Conservation (phyloP, 2,329 filamentous ascomycete genomes). For the Parastagonospora avenae region DNA sequence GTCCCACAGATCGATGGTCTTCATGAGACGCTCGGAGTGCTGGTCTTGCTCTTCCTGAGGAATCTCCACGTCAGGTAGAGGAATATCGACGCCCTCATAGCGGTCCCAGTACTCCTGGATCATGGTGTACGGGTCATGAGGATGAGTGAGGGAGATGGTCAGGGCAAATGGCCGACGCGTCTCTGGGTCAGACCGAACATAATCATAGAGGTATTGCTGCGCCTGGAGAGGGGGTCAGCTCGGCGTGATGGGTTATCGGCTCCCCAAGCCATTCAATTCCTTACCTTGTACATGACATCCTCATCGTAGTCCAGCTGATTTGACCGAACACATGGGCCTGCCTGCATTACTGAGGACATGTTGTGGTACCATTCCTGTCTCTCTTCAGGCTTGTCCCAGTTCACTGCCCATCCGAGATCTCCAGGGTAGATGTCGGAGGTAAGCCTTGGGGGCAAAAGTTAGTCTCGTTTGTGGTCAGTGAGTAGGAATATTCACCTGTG, state of each 20-base stretch:
- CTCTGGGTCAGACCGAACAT: conserved; percentile 77
- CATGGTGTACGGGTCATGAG: conserved; percentile 94
- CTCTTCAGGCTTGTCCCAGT: conserved; percentile 87
- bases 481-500: conserved; percentile 51
- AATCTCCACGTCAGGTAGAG: conserved; percentile 77
- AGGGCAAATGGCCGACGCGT: conserved; percentile 78
- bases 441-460: conserved; percentile 57
- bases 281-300: conserved; percentile 84
- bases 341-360: conserved; percentile 89
- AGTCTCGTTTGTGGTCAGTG: not conserved
- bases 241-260: not conserved
- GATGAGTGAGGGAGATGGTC: conserved; percentile 92
- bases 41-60: conserved; percentile 81
- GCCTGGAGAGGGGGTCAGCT: conserved; percentile 51
- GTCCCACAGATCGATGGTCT: conserved; percentile 85
- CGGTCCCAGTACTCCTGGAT: conserved; percentile 91
- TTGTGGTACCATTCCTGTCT: conserved; percentile 94
- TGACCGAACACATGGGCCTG: conserved; percentile 84
- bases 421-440: conserved; percentile 96
- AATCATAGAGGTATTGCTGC: conserved; percentile 87
- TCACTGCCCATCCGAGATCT: conserved; percentile 92
- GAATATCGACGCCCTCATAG: conserved; percentile 88
- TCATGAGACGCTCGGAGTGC: conserved; percentile 84
- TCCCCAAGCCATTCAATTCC: not conserved
- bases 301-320: conserved; percentile 97